Evolutionary conservation across 495 filamentous ascomycete genomes (phyloP).

Genomic region (Hypoxylon crocopeplum): DNA sequence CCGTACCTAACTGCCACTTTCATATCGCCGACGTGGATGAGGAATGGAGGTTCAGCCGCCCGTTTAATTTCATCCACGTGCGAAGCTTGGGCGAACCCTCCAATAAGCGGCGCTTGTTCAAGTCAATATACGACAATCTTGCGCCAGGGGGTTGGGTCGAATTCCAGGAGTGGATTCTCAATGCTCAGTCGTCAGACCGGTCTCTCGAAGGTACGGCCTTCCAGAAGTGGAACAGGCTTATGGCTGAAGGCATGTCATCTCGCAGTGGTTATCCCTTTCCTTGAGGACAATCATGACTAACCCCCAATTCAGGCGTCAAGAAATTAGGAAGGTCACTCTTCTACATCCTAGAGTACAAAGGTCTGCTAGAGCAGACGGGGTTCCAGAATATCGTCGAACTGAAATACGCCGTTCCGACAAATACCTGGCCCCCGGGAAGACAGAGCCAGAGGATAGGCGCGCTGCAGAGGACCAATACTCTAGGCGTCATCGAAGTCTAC

Average conservation of each 20-base stretch:
- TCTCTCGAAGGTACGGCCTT: slow-evolving; percentile 44
- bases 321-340: slow-evolving; percentile 44
- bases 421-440: slow-evolving; percentile 52
- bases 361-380: slow-evolving; percentile 42
- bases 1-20: slow-evolving; percentile 45
- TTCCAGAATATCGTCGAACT: slow-evolving; percentile 47
- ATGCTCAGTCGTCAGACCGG: slow-evolving; percentile 45
- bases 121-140: slow-evolving; percentile 45
- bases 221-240: slow-evolving; percentile 42
- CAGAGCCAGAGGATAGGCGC: slow-evolving; percentile 57
- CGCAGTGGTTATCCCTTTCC: background rate
- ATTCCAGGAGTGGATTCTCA: slow-evolving; percentile 59
- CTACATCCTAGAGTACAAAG: slow-evolving; percentile 40
- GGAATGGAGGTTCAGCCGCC: slow-evolving; percentile 39
- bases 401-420: slow-evolving; percentile 45
- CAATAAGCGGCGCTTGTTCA: slow-evolving; percentile 50
- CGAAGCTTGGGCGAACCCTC: slow-evolving; percentile 52
- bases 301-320: slow-evolving; percentile 15
- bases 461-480: slow-evolving; percentile 45
- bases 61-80: slow-evolving; percentile 46
- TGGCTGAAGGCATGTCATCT: slow-evolving; percentile 36
- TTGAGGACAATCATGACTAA: slow-evolving; percentile 4
- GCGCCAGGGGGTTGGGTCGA: slow-evolving; percentile 63
- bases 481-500: slow-evolving; percentile 44
- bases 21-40: slow-evolving; percentile 46